Evolutionary conservation across 2,329 filamentous ascomycete genomes (phyloP).

Genomic region (Colletotrichum tropicicola): DNA sequence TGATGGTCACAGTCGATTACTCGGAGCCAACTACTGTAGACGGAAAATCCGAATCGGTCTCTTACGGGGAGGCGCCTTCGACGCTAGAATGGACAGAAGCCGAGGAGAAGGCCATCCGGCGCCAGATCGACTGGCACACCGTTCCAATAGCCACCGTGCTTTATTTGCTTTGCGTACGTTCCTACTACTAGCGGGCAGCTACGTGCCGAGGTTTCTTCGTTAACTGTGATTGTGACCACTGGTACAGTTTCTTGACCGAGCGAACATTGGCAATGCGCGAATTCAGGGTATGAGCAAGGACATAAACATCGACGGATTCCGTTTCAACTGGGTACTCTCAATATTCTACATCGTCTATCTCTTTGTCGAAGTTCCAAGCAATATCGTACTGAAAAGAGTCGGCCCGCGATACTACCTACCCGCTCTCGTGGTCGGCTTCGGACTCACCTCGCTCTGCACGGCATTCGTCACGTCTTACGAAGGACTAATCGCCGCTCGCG

Average conservation of each 20-base stretch:
- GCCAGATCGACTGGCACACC: constrained; percentile 61
- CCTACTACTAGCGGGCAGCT: neutral
- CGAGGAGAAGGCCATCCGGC: constrained; percentile 58
- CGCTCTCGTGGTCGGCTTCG: constrained; percentile 63
- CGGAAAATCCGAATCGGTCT: neutral
- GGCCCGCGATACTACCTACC: constrained; percentile 63
- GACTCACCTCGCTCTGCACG: constrained; percentile 61
- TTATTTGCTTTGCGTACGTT: constrained; percentile 61
- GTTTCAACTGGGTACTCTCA: constrained; percentile 66
- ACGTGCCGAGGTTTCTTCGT: neutral
- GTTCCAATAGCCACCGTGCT: constrained; percentile 61
- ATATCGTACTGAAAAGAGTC: constrained; percentile 62
- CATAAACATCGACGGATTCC: constrained; percentile 55
- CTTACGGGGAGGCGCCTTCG: neutral
- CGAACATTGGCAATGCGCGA: constrained; percentile 62
- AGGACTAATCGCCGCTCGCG: constrained; percentile 55
- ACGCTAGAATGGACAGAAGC: constrained; percentile 52
- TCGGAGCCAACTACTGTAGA: neutral
- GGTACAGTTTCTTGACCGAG: constrained; percentile 38
- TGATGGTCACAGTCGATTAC: neutral
- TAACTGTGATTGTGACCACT: neutral
- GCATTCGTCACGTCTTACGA: constrained; percentile 60
- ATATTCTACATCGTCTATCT: constrained; percentile 68
- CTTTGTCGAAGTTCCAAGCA: constrained; percentile 63
- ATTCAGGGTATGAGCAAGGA: constrained; percentile 62